These are phyloP conservation scores for Monosporascus sp. DNA, from an alignment of 2,329 filamentous ascomycete genomes.

Conservation along the genomic window DNA sequence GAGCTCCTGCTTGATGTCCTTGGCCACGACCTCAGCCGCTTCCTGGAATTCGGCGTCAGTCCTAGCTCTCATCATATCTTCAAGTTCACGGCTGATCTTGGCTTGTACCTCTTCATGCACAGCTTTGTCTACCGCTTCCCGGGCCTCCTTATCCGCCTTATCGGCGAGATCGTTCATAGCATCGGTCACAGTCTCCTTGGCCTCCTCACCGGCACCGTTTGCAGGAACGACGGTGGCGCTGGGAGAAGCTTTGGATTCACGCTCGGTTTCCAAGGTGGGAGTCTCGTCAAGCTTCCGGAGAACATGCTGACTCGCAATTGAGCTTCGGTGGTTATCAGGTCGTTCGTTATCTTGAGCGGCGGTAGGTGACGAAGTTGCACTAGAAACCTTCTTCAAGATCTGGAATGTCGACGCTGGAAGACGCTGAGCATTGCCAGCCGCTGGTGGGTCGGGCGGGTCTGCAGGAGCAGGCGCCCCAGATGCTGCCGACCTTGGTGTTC, in stretches of 20 bases:
- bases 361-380: conserved; percentile 32
- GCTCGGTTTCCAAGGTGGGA: conserved; percentile 21
- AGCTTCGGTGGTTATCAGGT: conserved; percentile 37
- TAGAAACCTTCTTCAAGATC: conserved; percentile 45
- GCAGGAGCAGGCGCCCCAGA: conserved; percentile 21
- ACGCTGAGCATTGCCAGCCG: conserved; percentile 18
- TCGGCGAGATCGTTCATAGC: conserved; percentile 61
- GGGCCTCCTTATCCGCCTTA: conserved; percentile 49
- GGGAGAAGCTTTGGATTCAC: conserved; percentile 5
- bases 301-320: conserved; percentile 35
- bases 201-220: conserved; percentile 17
- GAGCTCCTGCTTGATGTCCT: conserved; percentile 47
- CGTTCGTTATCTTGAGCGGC: conserved; percentile 36
- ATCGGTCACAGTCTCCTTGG: conserved; percentile 65
- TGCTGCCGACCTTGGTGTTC: conserved; percentile 35
- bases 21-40: conserved; percentile 40
- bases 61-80: conserved; percentile 44
- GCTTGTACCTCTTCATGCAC: conserved; percentile 44
- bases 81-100: conserved; percentile 43
- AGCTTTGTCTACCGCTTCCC: conserved; percentile 57
- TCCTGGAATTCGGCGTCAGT: conserved; percentile 51
- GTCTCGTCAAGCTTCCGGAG: conserved; percentile 27
- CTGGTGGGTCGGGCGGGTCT: conserved; percentile 6
- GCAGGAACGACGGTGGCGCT: conserved; percentile 2
- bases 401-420: conserved; percentile 36